Evolutionary conservation across 441 rosid genomes (phyloP).

Genomic region (Croton laevigatus): DNA sequence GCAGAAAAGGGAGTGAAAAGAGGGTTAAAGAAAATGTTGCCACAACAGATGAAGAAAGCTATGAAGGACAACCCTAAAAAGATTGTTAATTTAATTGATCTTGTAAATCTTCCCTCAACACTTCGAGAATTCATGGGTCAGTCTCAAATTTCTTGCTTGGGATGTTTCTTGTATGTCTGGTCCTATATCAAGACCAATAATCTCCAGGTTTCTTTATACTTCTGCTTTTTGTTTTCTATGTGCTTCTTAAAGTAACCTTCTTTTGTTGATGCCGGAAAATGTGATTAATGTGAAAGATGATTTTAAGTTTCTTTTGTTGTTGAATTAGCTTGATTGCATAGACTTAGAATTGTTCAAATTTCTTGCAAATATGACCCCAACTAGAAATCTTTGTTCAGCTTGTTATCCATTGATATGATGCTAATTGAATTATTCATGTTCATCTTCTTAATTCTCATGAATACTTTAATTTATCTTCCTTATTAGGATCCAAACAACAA

Average conservation of each 20-base stretch:
- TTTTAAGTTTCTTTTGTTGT: background rate
- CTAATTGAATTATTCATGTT: background rate
- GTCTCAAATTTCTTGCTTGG: conserved; percentile 81
- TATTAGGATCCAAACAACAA: conserved; percentile 71
- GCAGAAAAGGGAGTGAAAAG: background rate
- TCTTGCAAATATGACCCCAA: background rate
- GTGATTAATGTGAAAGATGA: background rate
- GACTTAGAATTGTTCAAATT: conserved; percentile 4
- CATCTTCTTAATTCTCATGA: background rate
- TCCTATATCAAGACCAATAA: conserved; percentile 79
- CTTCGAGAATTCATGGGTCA: conserved; percentile 78
- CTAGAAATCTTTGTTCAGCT: background rate
- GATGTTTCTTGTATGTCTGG: conserved; percentile 87
- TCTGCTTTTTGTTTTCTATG: background rate
- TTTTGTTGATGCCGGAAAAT: background rate
- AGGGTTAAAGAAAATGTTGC: conserved; percentile 46
- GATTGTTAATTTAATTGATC: conserved; percentile 75
- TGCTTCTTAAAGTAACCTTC: background rate
- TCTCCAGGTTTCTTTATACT: conserved; percentile 51
- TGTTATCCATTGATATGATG: background rate
- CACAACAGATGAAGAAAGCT: conserved; percentile 62
- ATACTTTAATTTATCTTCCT: background rate
- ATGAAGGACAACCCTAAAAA: conserved; percentile 68
- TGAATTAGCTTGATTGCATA: background rate
- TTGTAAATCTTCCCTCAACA: conserved; percentile 73